phyloP scores from a whole-genome alignment of 1,284 basidiomycete species.

The Ganoderma boninense region DNA sequence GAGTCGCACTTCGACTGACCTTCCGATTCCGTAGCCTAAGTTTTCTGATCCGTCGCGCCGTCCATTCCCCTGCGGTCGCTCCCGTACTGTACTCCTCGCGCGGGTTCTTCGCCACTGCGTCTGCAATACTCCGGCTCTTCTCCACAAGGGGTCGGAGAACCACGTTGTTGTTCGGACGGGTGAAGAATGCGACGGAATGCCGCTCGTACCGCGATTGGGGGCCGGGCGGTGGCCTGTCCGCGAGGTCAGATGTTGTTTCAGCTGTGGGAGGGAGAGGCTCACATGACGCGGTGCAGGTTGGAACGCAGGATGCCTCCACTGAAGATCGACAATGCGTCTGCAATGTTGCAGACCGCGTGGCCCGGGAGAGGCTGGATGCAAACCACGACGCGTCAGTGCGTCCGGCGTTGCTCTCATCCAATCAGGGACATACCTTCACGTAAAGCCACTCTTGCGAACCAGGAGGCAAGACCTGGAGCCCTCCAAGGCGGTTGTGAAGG shows the following conservation, averaged over 20 bases:
- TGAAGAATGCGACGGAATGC: conserved; percentile 49
- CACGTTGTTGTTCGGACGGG: conserved; percentile 45
- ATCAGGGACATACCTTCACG: conserved; percentile 42
- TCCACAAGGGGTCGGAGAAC: conserved; percentile 44
- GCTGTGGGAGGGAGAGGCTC: conserved; percentile 18
- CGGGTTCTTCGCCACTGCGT: conserved; percentile 44
- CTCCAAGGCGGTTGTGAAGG: conserved; percentile 52
- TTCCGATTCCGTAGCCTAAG: conserved; percentile 54
- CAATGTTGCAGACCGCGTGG: conserved; percentile 50
- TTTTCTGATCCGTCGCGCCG: conserved; percentile 54
- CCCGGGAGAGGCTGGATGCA: conserved; percentile 48
- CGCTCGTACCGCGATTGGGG: conserved; percentile 44
- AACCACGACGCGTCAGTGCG: conserved; percentile 10
- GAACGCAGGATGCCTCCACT: conserved; percentile 49
- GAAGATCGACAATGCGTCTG: conserved; percentile 47
- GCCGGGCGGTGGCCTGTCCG: conserved; percentile 41
- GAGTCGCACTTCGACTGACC: conserved; percentile 33
- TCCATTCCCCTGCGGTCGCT: conserved; percentile 58
- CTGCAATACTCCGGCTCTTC: conserved; percentile 57
- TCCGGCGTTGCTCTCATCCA: conserved; percentile 16
- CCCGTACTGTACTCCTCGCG: conserved; percentile 48
- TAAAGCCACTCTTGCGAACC: conserved; percentile 49
- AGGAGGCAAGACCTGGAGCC: conserved; percentile 50
- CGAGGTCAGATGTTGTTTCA: conserved; percentile 5
- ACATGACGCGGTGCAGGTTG: conserved; percentile 48